A percentile compares a stretch with the other conserved stretches of the same genome.
Conservation (phyloP, 352 stramenopile genomes). For the Thraustotheca clavata region DNA sequence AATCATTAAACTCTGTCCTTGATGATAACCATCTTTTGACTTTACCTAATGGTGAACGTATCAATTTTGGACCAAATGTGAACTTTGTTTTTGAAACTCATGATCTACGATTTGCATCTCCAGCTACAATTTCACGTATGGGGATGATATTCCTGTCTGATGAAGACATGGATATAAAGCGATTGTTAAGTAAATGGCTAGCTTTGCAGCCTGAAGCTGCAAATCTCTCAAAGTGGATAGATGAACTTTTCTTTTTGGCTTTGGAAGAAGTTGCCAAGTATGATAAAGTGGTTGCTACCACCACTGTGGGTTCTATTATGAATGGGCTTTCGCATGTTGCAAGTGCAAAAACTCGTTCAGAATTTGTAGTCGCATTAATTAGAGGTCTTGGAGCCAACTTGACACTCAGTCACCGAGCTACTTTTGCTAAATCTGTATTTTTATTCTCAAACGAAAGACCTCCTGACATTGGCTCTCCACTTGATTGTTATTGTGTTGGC, state of each 20-base stretch:
- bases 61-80: slow-evolving; percentile 92
- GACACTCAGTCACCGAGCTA: slow-evolving; percentile 45
- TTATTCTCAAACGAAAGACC: slow-evolving; percentile 88
- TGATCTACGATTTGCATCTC: slow-evolving; percentile 90
- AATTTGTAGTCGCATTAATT: slow-evolving; percentile 89
- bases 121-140: slow-evolving; percentile 94
- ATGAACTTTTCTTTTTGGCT: slow-evolving; percentile 87
- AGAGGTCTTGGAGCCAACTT: slow-evolving; percentile 91
- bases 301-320: slow-evolving; percentile 89
- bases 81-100: slow-evolving; percentile 97
- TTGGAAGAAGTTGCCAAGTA: slow-evolving; percentile 83
- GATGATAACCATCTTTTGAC: slow-evolving; percentile 96
- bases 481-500: slow-evolving; percentile 85
- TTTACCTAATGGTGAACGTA: slow-evolving; percentile 93
- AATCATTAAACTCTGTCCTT: slow-evolving; percentile 93
- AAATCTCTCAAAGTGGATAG: slow-evolving; percentile 78
- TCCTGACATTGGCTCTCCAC: slow-evolving; percentile 71
- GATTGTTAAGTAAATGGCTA: slow-evolving; percentile 77
- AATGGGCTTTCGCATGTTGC: slow-evolving; percentile 87
- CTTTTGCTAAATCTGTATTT: slow-evolving; percentile 87
- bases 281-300: slow-evolving; percentile 86
- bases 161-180: slow-evolving; percentile 76
- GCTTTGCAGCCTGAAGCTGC: slow-evolving; percentile 44
- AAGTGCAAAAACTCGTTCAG: slow-evolving; percentile 49
- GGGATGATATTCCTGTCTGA: slow-evolving; percentile 96